phyloP scores from a whole-genome alignment of 768 basidiomycete genomes.

The Pulveroboletus sp. region DNA sequence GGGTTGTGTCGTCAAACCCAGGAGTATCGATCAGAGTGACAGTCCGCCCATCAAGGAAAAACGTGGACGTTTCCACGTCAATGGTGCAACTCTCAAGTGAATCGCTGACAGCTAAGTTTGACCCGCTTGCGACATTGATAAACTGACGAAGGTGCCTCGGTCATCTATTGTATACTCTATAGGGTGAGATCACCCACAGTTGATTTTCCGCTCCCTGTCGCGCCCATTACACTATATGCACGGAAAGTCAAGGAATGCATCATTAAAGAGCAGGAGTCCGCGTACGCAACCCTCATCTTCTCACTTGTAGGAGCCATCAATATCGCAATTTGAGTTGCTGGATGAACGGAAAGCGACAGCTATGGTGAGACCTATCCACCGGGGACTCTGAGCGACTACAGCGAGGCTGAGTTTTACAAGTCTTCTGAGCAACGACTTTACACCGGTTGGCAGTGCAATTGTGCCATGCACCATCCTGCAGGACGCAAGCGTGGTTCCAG shows the following conservation, averaged over 20 bases:
- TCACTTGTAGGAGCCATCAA: slow-evolving; percentile 9
- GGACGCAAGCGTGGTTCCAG: not conserved
- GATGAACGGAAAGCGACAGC: not conserved
- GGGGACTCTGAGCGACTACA: not conserved
- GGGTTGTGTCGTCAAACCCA: slow-evolving; percentile 51
- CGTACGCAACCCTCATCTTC: slow-evolving; percentile 21
- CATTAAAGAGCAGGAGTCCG: not conserved
- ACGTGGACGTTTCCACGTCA: slow-evolving; percentile 32
- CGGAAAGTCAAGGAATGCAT: slow-evolving; percentile 1
- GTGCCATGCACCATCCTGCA: not conserved
- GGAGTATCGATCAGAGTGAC: slow-evolving; percentile 55
- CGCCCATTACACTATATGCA: slow-evolving; percentile 19
- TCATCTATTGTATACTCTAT: not conserved
- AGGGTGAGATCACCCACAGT: slow-evolving; percentile 10
- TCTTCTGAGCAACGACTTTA: slow-evolving; percentile 1
- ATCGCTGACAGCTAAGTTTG: slow-evolving; percentile 18
- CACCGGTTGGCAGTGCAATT: not conserved
- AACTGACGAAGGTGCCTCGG: slow-evolving; percentile 8
- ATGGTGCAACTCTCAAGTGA: slow-evolving; percentile 25
- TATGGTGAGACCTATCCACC: not conserved
- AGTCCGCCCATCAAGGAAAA: slow-evolving; percentile 37
- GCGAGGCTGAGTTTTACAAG: not conserved
- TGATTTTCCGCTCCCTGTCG: slow-evolving; percentile 23
- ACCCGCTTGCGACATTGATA: slow-evolving; percentile 19
- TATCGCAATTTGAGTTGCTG: not conserved